These are phyloP conservation scores for Boletus insuetus DNA, from an alignment of 768 basidiomycete genomes.

Conservation along the genomic window DNA sequence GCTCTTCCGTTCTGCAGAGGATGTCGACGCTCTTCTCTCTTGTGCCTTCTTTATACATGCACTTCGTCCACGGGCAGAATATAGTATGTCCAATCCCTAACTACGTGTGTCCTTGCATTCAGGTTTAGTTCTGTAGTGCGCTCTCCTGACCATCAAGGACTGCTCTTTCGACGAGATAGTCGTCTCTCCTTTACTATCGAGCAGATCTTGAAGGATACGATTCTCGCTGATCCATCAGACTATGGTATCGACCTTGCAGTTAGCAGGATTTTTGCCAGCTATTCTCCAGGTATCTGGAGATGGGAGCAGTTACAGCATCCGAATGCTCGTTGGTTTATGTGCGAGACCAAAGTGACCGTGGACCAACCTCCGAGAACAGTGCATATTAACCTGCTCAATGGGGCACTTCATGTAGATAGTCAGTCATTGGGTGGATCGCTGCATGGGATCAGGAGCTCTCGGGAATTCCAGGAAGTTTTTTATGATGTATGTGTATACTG, in stretches of 20 bases:
- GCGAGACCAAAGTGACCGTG: neutral
- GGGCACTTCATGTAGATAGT: conserved; percentile 18
- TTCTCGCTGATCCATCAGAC: neutral
- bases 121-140: too few species aligned
- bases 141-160: neutral
- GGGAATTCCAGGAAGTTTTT: conserved; percentile 1
- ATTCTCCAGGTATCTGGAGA: conserved; percentile 3
- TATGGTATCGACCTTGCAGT: conserved; percentile 15
- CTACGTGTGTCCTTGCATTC: too few species aligned
- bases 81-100: neutral
- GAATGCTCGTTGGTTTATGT: conserved; percentile 15
- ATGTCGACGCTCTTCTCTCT: conserved; percentile 5
- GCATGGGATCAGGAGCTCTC: neutral
- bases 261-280: neutral
- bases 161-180: conserved; percentile 19
- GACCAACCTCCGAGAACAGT: neutral
- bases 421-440: conserved; percentile 12
- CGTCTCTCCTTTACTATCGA: conserved; percentile 23
- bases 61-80: neutral
- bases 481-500: neutral
- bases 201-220: neutral
- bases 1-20: too few species aligned
- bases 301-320: conserved; percentile 6
- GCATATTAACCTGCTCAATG: conserved; percentile 15
- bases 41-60: conserved; percentile 24